These are phyloP conservation scores for Sphagnum tenellum DNA, from an alignment of 225 moss, liverwort and hornwort genomes.

Conservation along the genomic window DNA sequence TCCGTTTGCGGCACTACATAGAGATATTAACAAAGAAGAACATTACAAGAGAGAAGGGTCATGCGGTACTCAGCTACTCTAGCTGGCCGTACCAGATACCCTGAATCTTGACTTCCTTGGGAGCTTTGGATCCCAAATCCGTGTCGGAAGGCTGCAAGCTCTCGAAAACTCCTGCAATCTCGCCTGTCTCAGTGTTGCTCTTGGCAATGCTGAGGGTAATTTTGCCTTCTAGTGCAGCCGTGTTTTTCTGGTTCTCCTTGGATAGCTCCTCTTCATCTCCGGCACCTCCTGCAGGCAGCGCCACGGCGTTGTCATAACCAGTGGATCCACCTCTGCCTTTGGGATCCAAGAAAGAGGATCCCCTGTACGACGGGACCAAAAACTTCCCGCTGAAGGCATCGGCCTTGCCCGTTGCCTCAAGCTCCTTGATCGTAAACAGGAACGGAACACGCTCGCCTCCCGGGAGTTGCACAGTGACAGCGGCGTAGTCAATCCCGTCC, in stretches of 20 bases:
- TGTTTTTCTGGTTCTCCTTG: conserved; percentile 78
- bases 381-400: conserved; percentile 41
- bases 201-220: conserved; percentile 61
- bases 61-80: conserved; percentile 19
- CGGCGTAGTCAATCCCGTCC: conserved; percentile 85
- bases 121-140: conserved; percentile 74
- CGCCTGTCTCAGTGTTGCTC: conserved; percentile 32
- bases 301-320: conserved; percentile 78
- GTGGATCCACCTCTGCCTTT: conserved; percentile 87
- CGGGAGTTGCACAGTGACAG: conserved; percentile 77
- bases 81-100: conserved; percentile 80
- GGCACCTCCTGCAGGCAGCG: conserved; percentile 63
- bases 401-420: conserved; percentile 46
- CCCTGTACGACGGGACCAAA: conserved; percentile 79
- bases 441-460: conserved; percentile 91
- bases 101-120: conserved; percentile 78
- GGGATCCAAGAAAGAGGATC: conserved; percentile 86
- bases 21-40: background rate
- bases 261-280: conserved; percentile 69
- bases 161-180: conserved; percentile 67
- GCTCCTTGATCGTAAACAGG: conserved; percentile 77
- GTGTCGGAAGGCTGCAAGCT: conserved; percentile 84
- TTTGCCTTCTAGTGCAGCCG: conserved; percentile 44
- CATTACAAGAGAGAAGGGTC: conserved; percentile 8
- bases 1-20: no score